A percentile compares a stretch with the other conserved stretches of the same genome.
Conservation (phyloP, 164 flowering plant genomes). For the Liriodendron chinense region DNA sequence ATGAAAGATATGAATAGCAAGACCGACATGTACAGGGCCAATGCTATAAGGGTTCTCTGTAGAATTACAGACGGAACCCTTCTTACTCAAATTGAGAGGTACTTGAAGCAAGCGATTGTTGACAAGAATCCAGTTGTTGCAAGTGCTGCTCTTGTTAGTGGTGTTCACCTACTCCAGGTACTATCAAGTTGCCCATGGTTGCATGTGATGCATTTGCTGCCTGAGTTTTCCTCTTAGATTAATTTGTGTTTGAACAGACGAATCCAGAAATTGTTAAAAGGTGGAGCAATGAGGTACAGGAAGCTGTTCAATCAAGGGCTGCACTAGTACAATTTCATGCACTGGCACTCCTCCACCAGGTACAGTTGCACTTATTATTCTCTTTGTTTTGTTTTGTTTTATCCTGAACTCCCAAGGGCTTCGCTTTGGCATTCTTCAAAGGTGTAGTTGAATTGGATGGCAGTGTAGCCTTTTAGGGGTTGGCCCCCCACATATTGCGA, state of each 20-base stretch:
- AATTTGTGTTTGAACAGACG: conserved; percentile 43
- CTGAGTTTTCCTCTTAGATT: background rate
- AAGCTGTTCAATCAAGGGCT: conserved; percentile 97
- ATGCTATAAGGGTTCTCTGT: conserved; percentile 94
- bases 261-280: conserved; percentile 95
- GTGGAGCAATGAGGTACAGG: conserved; percentile 99
- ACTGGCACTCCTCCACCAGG: conserved; percentile 90
- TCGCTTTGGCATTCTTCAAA: background rate
- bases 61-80: conserved; percentile 92
- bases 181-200: background rate
- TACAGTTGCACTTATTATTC: conserved; percentile 7
- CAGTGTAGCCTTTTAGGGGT: background rate
- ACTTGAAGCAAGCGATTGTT: conserved; percentile 95
- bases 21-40: conserved; percentile 95
- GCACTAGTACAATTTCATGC: conserved; percentile 97
- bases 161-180: conserved; percentile 94
- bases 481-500: background rate
- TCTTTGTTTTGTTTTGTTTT: too few relatives aligned
- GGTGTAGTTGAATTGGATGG: background rate
- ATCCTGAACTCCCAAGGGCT: background rate
- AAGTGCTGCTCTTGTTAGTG: conserved; percentile 98
- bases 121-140: conserved; percentile 99
- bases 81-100: conserved; percentile 93
- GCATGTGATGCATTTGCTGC: background rate
- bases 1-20: conserved; percentile 99